These are phyloP conservation scores for Dryas octopetala DNA, from an alignment of 306 rosid species.

Conservation along the genomic window DNA sequence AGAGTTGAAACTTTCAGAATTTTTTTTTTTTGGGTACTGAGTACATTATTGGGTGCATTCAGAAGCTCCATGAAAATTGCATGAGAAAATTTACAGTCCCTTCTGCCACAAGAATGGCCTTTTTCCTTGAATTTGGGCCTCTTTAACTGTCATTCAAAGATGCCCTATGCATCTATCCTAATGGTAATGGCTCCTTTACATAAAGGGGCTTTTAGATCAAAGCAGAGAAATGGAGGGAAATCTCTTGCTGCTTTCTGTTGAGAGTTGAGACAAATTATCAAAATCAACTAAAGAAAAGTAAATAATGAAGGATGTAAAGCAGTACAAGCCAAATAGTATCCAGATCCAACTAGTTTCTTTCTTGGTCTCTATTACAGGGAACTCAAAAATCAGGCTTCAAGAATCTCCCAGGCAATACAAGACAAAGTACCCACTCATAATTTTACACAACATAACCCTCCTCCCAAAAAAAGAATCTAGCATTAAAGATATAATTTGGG, in stretches of 20 bases:
- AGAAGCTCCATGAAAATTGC: neutral
- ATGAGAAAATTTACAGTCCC: neutral
- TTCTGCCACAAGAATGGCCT: neutral
- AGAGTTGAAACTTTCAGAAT: too few species aligned
- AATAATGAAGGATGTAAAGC: neutral
- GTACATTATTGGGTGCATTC: too few species aligned
- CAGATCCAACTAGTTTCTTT: too few species aligned
- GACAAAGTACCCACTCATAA: slow-evolving; percentile 3
- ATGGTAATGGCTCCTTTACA: neutral
- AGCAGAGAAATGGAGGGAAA: neutral
- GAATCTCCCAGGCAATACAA: neutral
- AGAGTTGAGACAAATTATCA: neutral
- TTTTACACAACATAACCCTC: neutral
- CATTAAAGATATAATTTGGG: neutral
- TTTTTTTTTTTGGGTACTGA: too few species aligned
- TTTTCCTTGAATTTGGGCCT: neutral
- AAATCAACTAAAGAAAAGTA: slow-evolving; percentile 2
- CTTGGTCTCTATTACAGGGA: neutral
- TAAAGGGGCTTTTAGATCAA: neutral
- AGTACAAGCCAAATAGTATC: too few species aligned
- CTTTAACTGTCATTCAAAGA: neutral
- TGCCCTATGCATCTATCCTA: neutral
- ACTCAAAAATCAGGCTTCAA: neutral
- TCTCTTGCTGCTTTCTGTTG: neutral
- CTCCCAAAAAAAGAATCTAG: neutral